Percentiles rank a stretch among this genome's conserved stretches.
Evolutionary conservation across 2,329 filamentous ascomycete genomes (phyloP).

Genomic region (Penicillium concentricum): DNA sequence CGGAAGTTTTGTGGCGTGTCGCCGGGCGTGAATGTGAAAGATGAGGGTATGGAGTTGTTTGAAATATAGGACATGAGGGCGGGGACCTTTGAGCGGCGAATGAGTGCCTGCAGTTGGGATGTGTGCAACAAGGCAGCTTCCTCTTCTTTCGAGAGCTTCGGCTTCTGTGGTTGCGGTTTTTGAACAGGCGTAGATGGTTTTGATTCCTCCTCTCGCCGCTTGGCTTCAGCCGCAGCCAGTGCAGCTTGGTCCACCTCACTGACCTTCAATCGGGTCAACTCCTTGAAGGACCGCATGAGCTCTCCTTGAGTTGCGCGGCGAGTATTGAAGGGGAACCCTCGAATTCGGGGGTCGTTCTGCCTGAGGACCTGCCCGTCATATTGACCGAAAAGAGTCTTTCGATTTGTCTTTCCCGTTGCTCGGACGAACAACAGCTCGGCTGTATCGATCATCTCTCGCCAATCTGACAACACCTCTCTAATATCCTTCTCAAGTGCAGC

Average conservation of each 20-base stretch:
- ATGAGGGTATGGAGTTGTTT: constrained; percentile 67
- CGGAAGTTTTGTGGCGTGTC: constrained; percentile 70
- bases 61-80: constrained; percentile 80
- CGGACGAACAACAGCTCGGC: constrained; percentile 85
- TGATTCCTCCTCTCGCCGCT: constrained; percentile 41
- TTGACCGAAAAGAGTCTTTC: constrained; percentile 82
- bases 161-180: constrained; percentile 43
- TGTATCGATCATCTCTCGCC: constrained; percentile 81
- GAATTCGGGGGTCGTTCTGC: constrained; percentile 73
- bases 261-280: constrained; percentile 87
- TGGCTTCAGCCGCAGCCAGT: constrained; percentile 54
- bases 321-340: constrained; percentile 91
- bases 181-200: constrained; percentile 33
- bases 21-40: constrained; percentile 73
- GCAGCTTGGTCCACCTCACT: constrained; percentile 70
- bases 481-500: constrained; percentile 87
- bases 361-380: constrained; percentile 85
- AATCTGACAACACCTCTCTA: constrained; percentile 73
- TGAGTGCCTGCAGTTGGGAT: constrained; percentile 80
- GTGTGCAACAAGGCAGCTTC: constrained; percentile 81
- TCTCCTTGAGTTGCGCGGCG: constrained; percentile 89
- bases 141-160: constrained; percentile 76
- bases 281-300: constrained; percentile 90
- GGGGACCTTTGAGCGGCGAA: constrained; percentile 85
- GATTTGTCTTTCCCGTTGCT: constrained; percentile 82